Base-by-base conservation (phyloP, 2,329 filamentous ascomycete species). In the Rhytidhysteron rufulum region DNA sequence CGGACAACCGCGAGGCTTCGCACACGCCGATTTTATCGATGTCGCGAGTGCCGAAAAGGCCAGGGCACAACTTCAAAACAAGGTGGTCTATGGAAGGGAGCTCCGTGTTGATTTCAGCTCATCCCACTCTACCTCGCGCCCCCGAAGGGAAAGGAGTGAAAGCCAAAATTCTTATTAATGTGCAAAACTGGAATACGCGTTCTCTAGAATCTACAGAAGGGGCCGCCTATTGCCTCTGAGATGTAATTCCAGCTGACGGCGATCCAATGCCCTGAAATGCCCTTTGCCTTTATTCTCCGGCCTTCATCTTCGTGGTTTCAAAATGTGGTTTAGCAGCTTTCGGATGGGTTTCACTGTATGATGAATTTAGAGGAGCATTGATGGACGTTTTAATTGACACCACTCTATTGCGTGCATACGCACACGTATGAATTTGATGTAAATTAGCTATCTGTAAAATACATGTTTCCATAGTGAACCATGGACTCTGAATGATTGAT, bases 1-100 rank as follows among this genome's bases (percentile, higher is more conserved):
- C 5, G 88, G 88, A 33, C 83, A 86, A 68, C 85, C 86, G 27
- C 77, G 86, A 62, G 89, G 89, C 46, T 95, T 93, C 61, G 86
- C 84, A 16, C 88, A 95, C 61, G 85, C 83, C 35, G 87, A 94
- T 59, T 95, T 95, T 63, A 57, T 77, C 31, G 79, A 86, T 52
- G 60, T 82, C 29, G 75, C 81, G 47, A 80, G 79, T 46, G 86
- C 88, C n/a, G 55, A 68, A 40, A 70, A 69, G 46, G 88, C 79
- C 0, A 70, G 70, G 53, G 75, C 80, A 40, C 50, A 71, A 11
- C 69, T 95, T 29, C 49, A 63, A 38, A 65, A 68, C 17, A 78
- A 79, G 63, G 63, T 70, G 34, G 68, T 90, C n/a, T 83, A 83
- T 53, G 83, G 82, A 31, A 77, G 88, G 40, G 58, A 63, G 39